phyloP scores from a whole-genome alignment of 768 basidiomycete species.

The Coprinopsis sp. region DNA sequence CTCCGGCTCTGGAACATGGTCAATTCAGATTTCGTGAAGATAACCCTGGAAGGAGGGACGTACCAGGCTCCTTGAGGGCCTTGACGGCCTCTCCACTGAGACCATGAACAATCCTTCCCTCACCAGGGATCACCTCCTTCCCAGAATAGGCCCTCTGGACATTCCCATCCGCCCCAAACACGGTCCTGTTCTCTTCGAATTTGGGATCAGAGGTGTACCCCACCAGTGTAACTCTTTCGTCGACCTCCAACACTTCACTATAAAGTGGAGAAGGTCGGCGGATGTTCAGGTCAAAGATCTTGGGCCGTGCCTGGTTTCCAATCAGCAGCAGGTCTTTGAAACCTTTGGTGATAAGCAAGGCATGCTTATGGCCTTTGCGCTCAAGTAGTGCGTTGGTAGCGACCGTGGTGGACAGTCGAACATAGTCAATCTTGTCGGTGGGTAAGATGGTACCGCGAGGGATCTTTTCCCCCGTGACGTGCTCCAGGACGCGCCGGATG shows the following conservation, averaged over 20 bases:
- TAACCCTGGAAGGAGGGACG: conserved; percentile 4
- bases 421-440: conserved; percentile 86
- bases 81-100: conserved; percentile 87
- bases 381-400: conserved; percentile 96
- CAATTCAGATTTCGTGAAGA: conserved; percentile 2
- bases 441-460: conserved; percentile 61
- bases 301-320: conserved; percentile 91
- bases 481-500: conserved; percentile 80
- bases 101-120: conserved; percentile 76
- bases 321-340: conserved; percentile 91
- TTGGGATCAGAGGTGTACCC: conserved; percentile 90
- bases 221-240: conserved; percentile 92
- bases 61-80: conserved; percentile 71
- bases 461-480: conserved; percentile 63
- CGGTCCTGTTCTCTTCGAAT: conserved; percentile 67
- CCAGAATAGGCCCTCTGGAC: conserved; percentile 68
- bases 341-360: conserved; percentile 84
- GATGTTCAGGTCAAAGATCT: conserved; percentile 93
- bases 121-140: conserved; percentile 72
- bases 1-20: conserved; percentile 40
- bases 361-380: conserved; percentile 89
- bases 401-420: conserved; percentile 89
- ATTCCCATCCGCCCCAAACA: conserved; percentile 71
- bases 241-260: conserved; percentile 65
- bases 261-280: conserved; percentile 74